Percentiles rank a stretch among this genome's conserved stretches.
These are phyloP conservation scores for Cytospora chrysosperma DNA, from an alignment of 2,329 filamentous ascomycete genomes.

Conservation along the genomic window DNA sequence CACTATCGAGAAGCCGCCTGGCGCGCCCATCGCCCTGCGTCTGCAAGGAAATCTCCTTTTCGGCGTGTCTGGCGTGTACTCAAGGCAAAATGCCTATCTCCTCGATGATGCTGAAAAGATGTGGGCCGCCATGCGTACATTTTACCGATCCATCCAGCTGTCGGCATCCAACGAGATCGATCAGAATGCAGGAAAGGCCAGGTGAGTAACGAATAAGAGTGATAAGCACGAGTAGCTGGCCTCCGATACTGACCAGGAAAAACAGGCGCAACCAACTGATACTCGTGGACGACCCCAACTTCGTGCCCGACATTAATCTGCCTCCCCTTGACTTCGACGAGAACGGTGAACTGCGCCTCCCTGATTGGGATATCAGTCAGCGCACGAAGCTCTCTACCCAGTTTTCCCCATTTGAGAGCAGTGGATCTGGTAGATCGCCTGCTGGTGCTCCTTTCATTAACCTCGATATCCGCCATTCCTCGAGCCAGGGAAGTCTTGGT, in stretches of 20 bases:
- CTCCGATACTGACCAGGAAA: conserved; percentile 16
- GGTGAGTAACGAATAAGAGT: conserved; percentile 50
- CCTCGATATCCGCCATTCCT: conserved; percentile 24
- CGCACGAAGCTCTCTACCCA: conserved; percentile 42
- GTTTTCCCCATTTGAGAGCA: conserved; percentile 42
- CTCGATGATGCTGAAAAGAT: conserved; percentile 76
- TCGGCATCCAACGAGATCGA: conserved; percentile 58
- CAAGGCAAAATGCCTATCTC: conserved; percentile 84
- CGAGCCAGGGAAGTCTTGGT: conserved; percentile 25
- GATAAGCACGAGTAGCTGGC: neutral
- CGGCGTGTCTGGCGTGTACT: conserved; percentile 80
- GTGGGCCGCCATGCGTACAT: conserved; percentile 68
- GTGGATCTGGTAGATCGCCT: conserved; percentile 35
- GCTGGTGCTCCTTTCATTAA: conserved; percentile 21
- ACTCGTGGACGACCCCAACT: conserved; percentile 78
- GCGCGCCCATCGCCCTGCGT: conserved; percentile 83
- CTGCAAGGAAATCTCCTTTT: conserved; percentile 87
- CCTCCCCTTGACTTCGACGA: conserved; percentile 53
- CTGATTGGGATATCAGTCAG: conserved; percentile 36
- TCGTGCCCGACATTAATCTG: conserved; percentile 65
- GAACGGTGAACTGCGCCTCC: conserved; percentile 34
- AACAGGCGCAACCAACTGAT: conserved; percentile 72
- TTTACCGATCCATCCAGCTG: conserved; percentile 56
- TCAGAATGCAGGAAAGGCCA: conserved; percentile 66
- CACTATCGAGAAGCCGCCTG: conserved; percentile 75